Percentiles rank a stretch among this genome's conserved stretches.
These are phyloP conservation scores for Nakazawaea pomicola DNA, from an alignment of 805 yeast species.

Conservation along the genomic window DNA sequence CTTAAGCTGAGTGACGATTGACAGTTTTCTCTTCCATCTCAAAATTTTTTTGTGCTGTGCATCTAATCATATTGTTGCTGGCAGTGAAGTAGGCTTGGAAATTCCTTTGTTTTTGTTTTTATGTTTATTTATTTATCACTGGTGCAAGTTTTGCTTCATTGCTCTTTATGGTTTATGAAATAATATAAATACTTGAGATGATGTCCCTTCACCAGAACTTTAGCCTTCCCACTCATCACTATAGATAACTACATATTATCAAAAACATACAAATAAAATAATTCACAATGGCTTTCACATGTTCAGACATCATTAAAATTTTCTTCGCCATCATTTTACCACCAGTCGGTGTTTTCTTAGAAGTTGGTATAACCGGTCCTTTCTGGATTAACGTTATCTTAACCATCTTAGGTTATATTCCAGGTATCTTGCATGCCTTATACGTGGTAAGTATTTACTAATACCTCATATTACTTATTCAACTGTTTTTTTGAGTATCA, in stretches of 20 bases:
- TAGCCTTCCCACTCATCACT: too few relatives aligned
- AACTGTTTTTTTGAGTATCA: too few relatives aligned
- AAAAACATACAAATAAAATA: background rate
- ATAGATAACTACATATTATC: too few relatives aligned
- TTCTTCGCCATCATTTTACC: constrained; percentile 47
- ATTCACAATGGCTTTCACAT: constrained; percentile 38
- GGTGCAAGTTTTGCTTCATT: background rate
- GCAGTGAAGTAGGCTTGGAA: too few relatives aligned
- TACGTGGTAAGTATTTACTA: constrained; percentile 30
- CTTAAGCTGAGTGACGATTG: too few relatives aligned
- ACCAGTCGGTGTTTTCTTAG: constrained; percentile 53
- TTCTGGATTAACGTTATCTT: constrained; percentile 56
- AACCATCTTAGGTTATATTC: constrained; percentile 70
- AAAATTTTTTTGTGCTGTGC: too few relatives aligned
- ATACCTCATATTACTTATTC: background rate
- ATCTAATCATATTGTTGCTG: background rate
- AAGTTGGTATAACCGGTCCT: constrained; percentile 36
- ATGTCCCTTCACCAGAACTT: background rate
- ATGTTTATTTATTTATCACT: too few relatives aligned
- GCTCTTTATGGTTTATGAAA: background rate
- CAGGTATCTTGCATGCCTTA: constrained; percentile 66
- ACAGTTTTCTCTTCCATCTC: too few relatives aligned
- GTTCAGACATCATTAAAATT: constrained; percentile 43
- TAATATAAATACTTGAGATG: background rate
- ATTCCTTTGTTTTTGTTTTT: background rate